Percentiles rank a stretch among this genome's conserved stretches.
phyloP scores from a whole-genome alignment of 768 basidiomycete species.

The Russula abietina region DNA sequence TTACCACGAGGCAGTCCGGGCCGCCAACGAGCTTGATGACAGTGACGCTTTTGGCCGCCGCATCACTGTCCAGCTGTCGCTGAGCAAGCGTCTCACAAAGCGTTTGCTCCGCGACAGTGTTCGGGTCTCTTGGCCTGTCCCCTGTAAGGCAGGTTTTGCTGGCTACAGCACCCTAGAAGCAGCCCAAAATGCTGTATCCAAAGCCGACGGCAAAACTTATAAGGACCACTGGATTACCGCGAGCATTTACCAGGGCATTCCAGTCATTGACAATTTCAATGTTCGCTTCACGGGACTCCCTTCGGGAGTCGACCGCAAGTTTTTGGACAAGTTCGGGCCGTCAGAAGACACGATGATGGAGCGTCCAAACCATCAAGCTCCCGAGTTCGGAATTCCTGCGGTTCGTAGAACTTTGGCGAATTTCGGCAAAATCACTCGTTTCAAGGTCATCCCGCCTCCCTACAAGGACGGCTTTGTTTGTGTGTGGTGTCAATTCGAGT shows the following conservation, averaged over 20 bases:
- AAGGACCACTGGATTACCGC: constrained; percentile 43
- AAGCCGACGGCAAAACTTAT: constrained; percentile 35
- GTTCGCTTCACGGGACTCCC: constrained; percentile 57
- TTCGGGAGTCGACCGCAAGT: constrained; percentile 36
- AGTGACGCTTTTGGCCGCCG: constrained; percentile 33
- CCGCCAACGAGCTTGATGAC: constrained; percentile 47
- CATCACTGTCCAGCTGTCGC: constrained; percentile 43
- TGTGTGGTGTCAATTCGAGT: constrained; percentile 52
- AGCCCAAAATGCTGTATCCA: constrained; percentile 47
- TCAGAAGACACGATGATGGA: constrained; percentile 49
- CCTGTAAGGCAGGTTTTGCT: constrained; percentile 50
- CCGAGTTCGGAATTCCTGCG: constrained; percentile 33
- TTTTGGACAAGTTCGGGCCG: constrained; percentile 41
- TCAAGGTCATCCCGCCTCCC: constrained; percentile 48
- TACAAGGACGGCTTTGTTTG: constrained; percentile 44
- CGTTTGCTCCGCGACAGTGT: constrained; percentile 50
- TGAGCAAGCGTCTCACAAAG: constrained; percentile 35
- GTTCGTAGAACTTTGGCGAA: constrained; percentile 37
- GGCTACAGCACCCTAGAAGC: constrained; percentile 49
- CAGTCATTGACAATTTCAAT: constrained; percentile 51
- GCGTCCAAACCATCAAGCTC: constrained; percentile 41
- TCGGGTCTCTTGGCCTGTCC: constrained; percentile 54
- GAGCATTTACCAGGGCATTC: constrained; percentile 48
- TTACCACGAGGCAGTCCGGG: constrained; percentile 47
- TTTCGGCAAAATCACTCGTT: constrained; percentile 35